phyloP scores from a whole-genome alignment of 2,329 filamentous ascomycete genomes.

The Aspergillus viridinutans region DNA sequence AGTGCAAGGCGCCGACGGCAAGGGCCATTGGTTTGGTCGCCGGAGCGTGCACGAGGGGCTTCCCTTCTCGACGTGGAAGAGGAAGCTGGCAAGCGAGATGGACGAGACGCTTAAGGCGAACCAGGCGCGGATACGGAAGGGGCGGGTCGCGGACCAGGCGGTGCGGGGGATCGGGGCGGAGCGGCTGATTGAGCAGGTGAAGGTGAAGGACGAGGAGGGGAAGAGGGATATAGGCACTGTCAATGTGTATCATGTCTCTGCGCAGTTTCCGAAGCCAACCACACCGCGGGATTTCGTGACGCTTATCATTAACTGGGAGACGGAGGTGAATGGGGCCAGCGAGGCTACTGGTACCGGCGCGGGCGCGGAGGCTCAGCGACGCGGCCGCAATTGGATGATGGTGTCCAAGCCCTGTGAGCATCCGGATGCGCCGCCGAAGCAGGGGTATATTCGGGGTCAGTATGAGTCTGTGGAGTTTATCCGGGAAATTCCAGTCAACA shows the following conservation, averaged over 20 bases:
- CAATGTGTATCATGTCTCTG: conserved; percentile 76
- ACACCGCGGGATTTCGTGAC: conserved; percentile 85
- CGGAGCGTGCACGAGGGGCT: conserved; percentile 76
- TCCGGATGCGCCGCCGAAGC: conserved; percentile 63
- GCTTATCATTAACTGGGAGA: conserved; percentile 63
- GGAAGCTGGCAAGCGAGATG: conserved; percentile 74
- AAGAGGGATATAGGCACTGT: conserved; percentile 20
- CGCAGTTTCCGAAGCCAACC: conserved; percentile 85
- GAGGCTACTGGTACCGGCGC: conserved; percentile 17
- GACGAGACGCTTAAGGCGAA: conserved; percentile 68
- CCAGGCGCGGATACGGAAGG: conserved; percentile 61
- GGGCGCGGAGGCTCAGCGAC: conserved; percentile 27
- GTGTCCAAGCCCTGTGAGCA: conserved; percentile 81
- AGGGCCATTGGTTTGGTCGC: conserved; percentile 85
- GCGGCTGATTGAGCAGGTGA: conserved; percentile 61
- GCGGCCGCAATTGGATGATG: conserved; percentile 70
- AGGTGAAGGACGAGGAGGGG: conserved; percentile 46
- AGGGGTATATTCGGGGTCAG: conserved; percentile 73
- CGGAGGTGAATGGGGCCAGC: not conserved
- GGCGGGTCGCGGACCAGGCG: conserved; percentile 66
- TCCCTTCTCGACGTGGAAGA: conserved; percentile 72
- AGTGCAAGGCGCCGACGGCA: conserved; percentile 70
- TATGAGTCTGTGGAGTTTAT: conserved; percentile 94
- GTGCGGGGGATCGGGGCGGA: conserved; percentile 85
- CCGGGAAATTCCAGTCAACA: conserved; percentile 62